Evolutionary conservation across 805 yeast species (phyloP).

Genomic region (Metschnikowia amazonensis): DNA sequence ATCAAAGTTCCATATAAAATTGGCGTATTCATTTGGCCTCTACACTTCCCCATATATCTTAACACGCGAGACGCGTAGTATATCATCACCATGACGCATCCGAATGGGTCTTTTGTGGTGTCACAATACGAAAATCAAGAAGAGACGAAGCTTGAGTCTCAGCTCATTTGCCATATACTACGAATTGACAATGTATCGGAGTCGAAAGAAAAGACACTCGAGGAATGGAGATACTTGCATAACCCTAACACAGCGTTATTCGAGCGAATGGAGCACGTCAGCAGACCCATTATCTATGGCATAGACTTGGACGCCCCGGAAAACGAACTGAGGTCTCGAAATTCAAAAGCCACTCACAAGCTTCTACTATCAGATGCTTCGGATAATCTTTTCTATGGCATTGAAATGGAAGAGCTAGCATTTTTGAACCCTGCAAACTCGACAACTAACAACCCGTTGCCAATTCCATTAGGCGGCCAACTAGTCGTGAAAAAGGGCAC

Average conservation of each 20-base stretch:
- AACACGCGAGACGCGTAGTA: background rate
- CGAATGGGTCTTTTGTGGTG: conserved; percentile 7
- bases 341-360: conserved; percentile 37
- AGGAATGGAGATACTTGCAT: conserved; percentile 47
- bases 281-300: conserved; percentile 41
- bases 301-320: conserved; percentile 39
- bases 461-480: conserved; percentile 53
- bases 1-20: background rate
- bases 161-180: conserved; percentile 50
- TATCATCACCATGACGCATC: conserved; percentile 4
- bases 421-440: conserved; percentile 38
- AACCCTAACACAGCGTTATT: conserved; percentile 59
- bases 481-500: conserved; percentile 50
- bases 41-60: background rate
- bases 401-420: conserved; percentile 51
- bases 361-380: conserved; percentile 52
- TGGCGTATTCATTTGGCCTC: background rate
- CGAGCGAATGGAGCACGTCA: conserved; percentile 48
- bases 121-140: conserved; percentile 1
- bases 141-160: conserved; percentile 11
- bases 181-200: conserved; percentile 51
- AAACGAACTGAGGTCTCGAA: conserved; percentile 3
- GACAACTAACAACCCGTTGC: conserved; percentile 26
- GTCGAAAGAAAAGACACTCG: conserved; percentile 52
- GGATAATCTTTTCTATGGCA: conserved; percentile 53